Base-by-base conservation (phyloP, 768 basidiomycete species). In the Lepiota brunneoincarnata region DNA sequence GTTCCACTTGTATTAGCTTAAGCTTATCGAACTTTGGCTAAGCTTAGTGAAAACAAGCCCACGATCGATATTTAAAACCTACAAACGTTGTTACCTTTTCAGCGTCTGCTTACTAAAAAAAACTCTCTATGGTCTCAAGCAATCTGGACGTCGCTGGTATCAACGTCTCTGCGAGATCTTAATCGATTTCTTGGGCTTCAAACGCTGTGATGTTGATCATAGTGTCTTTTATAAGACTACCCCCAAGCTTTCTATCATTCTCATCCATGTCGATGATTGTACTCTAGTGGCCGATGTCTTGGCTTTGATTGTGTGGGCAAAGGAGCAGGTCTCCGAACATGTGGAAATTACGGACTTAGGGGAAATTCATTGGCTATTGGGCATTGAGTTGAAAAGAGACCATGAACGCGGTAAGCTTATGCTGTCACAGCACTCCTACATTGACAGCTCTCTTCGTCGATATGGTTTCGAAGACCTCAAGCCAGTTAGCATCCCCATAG, bases 191-290 rank as follows among this genome's bases (percentile, higher is more conserved):
- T 17, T 56, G 28, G 62, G 61, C 0, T 67, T 69, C 50, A n/a
- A 23, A 48, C 11, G 56, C 1, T 63, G 61, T 10, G 58, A 62
- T 0, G 59, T 60, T 6, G 60, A 69, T 46, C 62, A 65, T 23
- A 62, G 60, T 11, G n/a, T 49, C 35, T 49, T 49, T 39, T 48
- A 23, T 38, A 55, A 50, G 18, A n/a, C n/a, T n/a, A n/a, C n/a
- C n/a, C n/a, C 36, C 31, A 44, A 44, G 17, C 20, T 68, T 6
- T 57, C 51, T 38, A 58, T 63, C n/a, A 50, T 69, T 2, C 35
- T 60, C 11, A 63, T 69, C 1, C 69, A 71, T 47, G 66, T 72
- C 39, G 65, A 73, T 51, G 66, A 73, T 52, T 68, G 62, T 52
- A 69, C 67, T 2, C 61, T 71, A 28, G 62, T n/a, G n/a, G n/a